Percentiles rank a stretch among this genome's conserved stretches.
These are phyloP conservation scores for Plasmodium relictum DNA, from an alignment of 169 alveolate species.

Conservation along the genomic window DNA sequence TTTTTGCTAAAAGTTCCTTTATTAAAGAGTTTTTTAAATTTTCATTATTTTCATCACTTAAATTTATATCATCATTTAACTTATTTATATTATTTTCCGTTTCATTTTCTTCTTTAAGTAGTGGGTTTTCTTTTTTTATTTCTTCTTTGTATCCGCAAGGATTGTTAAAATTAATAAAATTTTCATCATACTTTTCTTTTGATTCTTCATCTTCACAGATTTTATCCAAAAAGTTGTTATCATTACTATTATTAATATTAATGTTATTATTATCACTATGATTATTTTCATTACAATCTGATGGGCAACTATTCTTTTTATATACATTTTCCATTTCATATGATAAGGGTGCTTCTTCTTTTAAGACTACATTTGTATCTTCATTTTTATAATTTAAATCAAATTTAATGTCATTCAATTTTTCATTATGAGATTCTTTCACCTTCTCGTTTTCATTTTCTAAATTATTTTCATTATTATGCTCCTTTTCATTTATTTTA, in stretches of 20 bases:
- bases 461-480: background rate
- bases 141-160: constrained; percentile 12
- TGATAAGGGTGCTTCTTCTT: background rate
- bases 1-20: constrained; percentile 24
- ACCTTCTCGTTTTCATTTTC: background rate
- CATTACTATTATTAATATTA: background rate
- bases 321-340: background rate
- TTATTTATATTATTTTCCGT: constrained; percentile 13
- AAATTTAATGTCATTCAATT: background rate
- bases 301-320: background rate
- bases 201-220: constrained; percentile 16
- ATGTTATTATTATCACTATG: background rate
- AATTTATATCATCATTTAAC: background rate
- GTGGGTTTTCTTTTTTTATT: constrained; percentile 8
- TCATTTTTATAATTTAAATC: background rate
- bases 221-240: background rate
- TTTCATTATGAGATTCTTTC: background rate
- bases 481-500: constrained; percentile 15
- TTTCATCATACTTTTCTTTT: constrained; percentile 24
- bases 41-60: constrained; percentile 15
- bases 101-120: constrained; percentile 27
- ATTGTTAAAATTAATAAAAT: background rate
- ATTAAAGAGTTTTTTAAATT: constrained; percentile 29
- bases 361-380: background rate
- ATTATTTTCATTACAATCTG: constrained; percentile 12